Conservation (phyloP, 768 basidiomycete species). For the Pulveroboletus sp. region DNA sequence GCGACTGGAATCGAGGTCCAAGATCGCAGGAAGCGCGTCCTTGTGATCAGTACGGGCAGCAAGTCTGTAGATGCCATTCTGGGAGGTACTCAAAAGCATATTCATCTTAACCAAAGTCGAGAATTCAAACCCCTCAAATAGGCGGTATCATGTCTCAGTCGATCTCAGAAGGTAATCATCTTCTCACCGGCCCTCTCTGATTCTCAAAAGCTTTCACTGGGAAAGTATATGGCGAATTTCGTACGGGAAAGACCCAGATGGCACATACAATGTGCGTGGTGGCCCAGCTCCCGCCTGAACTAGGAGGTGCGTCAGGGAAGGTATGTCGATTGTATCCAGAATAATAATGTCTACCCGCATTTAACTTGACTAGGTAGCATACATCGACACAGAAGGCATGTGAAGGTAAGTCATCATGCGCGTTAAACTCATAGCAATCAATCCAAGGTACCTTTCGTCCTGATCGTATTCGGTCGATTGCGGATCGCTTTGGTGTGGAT, state of each 20-base stretch:
- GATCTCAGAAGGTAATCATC: too few species aligned
- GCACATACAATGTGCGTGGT: conserved; percentile 95
- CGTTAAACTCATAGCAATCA: conserved; percentile 21
- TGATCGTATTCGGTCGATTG: conserved; percentile 87
- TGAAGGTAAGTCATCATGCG: not conserved
- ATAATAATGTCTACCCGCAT: not conserved
- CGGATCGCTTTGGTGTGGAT: conserved; percentile 93
- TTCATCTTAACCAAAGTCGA: not conserved
- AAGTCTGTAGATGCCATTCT: conserved; percentile 88
- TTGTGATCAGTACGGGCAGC: conserved; percentile 88
- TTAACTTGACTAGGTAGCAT: conserved; percentile 61
- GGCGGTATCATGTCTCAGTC: too few species aligned
- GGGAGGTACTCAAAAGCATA: conserved; percentile 59
- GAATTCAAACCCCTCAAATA: too few species aligned
- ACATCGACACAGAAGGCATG: conserved; percentile 83
- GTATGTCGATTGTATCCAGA: conserved; percentile 32
- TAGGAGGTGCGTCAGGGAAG: conserved; percentile 91
- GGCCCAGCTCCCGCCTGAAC: conserved; percentile 82
- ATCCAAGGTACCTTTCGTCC: conserved; percentile 90
- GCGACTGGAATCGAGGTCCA: conserved; percentile 90
- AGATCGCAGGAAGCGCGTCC: conserved; percentile 77
- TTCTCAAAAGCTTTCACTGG: not conserved
- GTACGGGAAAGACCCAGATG: conserved; percentile 94
- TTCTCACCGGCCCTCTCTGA: not conserved
- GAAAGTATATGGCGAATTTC: conserved; percentile 91